These are phyloP conservation scores for Dendrobium nobile DNA, from an alignment of 106 monocot species.

Conservation along the genomic window DNA sequence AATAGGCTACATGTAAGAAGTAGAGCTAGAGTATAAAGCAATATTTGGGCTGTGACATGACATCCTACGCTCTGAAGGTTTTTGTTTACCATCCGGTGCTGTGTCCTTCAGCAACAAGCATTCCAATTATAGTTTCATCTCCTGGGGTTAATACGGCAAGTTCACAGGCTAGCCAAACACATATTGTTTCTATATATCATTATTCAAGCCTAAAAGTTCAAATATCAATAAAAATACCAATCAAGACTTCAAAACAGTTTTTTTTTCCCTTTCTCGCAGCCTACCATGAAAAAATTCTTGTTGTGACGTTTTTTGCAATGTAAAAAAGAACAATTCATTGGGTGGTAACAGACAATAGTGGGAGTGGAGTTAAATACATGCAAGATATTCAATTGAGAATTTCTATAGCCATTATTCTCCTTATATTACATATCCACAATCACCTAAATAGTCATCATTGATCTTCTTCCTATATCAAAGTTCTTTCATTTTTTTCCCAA, in stretches of 20 bases:
- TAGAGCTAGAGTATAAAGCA: too few species aligned
- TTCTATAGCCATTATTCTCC: not conserved
- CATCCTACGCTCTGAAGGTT: too few species aligned
- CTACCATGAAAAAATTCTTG: not conserved
- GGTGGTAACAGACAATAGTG: not conserved
- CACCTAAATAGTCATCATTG: not conserved
- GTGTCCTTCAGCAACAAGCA: too few species aligned
- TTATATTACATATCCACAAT: not conserved
- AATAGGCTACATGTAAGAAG: too few species aligned
- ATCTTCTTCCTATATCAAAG: not conserved
- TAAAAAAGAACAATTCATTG: not conserved
- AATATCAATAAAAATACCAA: not conserved
- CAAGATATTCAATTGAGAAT: not conserved
- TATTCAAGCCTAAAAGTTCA: not conserved
- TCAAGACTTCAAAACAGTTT: not conserved
- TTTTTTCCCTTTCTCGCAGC: not conserved
- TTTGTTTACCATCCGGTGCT: too few species aligned
- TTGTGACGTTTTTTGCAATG: not conserved
- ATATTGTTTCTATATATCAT: not conserved
- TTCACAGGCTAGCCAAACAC: too few species aligned
- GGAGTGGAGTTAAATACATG: conserved; percentile 1
- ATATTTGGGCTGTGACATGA: too few species aligned
- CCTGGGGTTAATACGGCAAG: too few species aligned
- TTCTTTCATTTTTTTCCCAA: not conserved
- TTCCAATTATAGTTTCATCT: too few species aligned